A percentile compares a stretch with the other conserved stretches of the same genome.
Conservation (phyloP, 1,284 basidiomycete species). For the Tranzscheliella williamsii region DNA sequence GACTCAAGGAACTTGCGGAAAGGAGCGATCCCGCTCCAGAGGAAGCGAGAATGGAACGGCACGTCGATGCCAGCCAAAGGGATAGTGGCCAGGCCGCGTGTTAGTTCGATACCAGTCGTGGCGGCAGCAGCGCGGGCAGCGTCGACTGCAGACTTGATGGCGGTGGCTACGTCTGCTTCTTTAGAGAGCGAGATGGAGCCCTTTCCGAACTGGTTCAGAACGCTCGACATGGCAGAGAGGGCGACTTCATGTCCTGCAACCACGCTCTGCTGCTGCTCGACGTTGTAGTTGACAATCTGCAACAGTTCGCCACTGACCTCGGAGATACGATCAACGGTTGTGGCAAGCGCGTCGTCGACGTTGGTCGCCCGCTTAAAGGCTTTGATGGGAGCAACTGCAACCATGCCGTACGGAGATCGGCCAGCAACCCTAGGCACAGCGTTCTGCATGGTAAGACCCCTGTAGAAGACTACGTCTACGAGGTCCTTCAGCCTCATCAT, state of each 20-base stretch:
- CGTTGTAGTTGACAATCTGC: slow-evolving; percentile 87
- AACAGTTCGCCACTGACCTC: slow-evolving; percentile 75
- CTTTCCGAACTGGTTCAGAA: slow-evolving; percentile 92
- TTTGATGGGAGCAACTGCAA: slow-evolving; percentile 95
- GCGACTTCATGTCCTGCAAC: slow-evolving; percentile 93
- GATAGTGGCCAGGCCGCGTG: slow-evolving; percentile 78
- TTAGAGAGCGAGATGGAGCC: slow-evolving; percentile 92
- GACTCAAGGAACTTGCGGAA: slow-evolving; percentile 94
- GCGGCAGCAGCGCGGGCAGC: slow-evolving; percentile 75
- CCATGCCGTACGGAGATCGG: slow-evolving; percentile 79
- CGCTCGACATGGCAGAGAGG: slow-evolving; percentile 89
- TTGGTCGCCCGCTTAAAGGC: slow-evolving; percentile 64
- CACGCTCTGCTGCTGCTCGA: slow-evolving; percentile 76
- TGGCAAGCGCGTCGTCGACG: slow-evolving; percentile 80
- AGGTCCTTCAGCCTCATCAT: slow-evolving; percentile 93
- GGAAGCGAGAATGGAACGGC: slow-evolving; percentile 97
- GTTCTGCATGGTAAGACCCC: slow-evolving; percentile 88
- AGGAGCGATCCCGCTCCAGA: slow-evolving; percentile 92
- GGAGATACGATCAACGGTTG: slow-evolving; percentile 76
- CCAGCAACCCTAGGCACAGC: slow-evolving; percentile 40
- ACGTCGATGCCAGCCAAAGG: slow-evolving; percentile 87
- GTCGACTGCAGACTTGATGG: slow-evolving; percentile 80
- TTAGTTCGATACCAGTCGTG: slow-evolving; percentile 87
- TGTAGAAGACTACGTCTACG: slow-evolving; percentile 97
- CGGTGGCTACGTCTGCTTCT: slow-evolving; percentile 87